Conservation (phyloP, 768 basidiomycete genomes). For the Boletus rufocinnamomeus region DNA sequence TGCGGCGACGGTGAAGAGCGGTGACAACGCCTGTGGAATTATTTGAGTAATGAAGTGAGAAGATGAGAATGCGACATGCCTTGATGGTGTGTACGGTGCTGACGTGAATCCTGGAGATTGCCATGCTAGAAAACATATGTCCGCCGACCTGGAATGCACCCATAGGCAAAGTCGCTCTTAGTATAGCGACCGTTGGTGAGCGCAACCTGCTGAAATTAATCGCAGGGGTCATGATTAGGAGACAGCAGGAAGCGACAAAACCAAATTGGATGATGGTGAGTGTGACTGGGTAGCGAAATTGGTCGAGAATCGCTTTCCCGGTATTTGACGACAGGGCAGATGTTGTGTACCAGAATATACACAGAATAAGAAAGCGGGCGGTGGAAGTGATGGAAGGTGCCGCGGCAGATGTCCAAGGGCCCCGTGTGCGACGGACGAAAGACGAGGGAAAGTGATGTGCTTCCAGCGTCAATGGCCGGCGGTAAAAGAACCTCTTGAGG, state of each 20-base stretch:
- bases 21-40: slow-evolving; percentile 79
- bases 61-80: slow-evolving; percentile 46
- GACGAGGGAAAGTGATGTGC: slow-evolving; percentile 24
- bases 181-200: slow-evolving; percentile 67
- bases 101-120: slow-evolving; percentile 94
- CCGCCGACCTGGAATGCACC: slow-evolving; percentile 97
- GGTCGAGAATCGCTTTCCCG: slow-evolving; percentile 90
- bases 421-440: slow-evolving; percentile 27
- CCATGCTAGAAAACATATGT: slow-evolving; percentile 97
- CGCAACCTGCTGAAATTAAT: slow-evolving; percentile 70
- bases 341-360: slow-evolving; percentile 88
- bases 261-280: slow-evolving; percentile 98
- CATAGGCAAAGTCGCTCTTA: slow-evolving; percentile 88
- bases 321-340: slow-evolving; percentile 96
- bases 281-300: slow-evolving; percentile 93
- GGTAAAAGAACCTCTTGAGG: slow-evolving; percentile 22
- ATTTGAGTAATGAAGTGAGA: slow-evolving; percentile 7
- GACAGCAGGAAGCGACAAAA: slow-evolving; percentile 86
- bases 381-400: slow-evolving; percentile 31
- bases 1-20: slow-evolving; percentile 94
- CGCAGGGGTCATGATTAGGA: slow-evolving; percentile 77
- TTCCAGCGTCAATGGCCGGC: slow-evolving; percentile 16
- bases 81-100: slow-evolving; percentile 99
- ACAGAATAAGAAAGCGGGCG: slow-evolving; percentile 72
- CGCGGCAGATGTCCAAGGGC: slow-evolving; percentile 18